phyloP scores from a whole-genome alignment of 2,329 filamentous ascomycete genomes.

The Calonectria naviculata region DNA sequence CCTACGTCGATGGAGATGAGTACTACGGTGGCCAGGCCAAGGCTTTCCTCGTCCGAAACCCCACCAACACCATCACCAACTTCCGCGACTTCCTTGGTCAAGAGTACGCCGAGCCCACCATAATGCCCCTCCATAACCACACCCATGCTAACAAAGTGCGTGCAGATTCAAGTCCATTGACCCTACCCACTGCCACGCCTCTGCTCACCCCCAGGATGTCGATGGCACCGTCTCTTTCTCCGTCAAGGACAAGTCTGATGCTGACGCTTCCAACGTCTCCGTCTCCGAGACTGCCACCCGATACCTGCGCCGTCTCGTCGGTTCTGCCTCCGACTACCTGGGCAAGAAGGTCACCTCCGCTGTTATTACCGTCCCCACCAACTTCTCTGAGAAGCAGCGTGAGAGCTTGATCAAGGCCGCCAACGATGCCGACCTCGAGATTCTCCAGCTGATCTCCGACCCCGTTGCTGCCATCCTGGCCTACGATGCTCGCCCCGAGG shows the following conservation, averaged over 20 bases:
- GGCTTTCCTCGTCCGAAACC: constrained; percentile 90
- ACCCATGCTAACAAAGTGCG: constrained; percentile 29
- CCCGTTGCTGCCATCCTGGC: constrained; percentile 89
- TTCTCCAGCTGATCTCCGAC: constrained; percentile 93
- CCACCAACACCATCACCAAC: constrained; percentile 92
- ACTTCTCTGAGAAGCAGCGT: constrained; percentile 90
- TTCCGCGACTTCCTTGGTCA: constrained; percentile 97
- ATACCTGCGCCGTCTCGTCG: constrained; percentile 83
- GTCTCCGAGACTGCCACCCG: constrained; percentile 87
- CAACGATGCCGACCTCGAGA: constrained; percentile 83
- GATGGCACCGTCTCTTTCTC: constrained; percentile 82
- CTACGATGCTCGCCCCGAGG: constrained; percentile 87
- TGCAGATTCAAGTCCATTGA: constrained; percentile 92
- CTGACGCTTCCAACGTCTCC: constrained; percentile 75
- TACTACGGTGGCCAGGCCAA: constrained; percentile 98
- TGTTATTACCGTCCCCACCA: constrained; percentile 92
- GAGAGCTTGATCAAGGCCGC: constrained; percentile 82
- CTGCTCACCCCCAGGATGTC: constrained; percentile 85
- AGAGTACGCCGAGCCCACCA: constrained; percentile 69
- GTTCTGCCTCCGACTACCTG: constrained; percentile 89
- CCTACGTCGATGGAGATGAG: constrained; percentile 95
- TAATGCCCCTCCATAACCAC: background rate
- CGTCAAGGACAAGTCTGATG: constrained; percentile 79
- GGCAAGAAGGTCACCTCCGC: constrained; percentile 95
- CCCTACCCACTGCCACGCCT: constrained; percentile 92